Conservation (phyloP, 129 eudicot species). For the Cynara cardunculus region DNA sequence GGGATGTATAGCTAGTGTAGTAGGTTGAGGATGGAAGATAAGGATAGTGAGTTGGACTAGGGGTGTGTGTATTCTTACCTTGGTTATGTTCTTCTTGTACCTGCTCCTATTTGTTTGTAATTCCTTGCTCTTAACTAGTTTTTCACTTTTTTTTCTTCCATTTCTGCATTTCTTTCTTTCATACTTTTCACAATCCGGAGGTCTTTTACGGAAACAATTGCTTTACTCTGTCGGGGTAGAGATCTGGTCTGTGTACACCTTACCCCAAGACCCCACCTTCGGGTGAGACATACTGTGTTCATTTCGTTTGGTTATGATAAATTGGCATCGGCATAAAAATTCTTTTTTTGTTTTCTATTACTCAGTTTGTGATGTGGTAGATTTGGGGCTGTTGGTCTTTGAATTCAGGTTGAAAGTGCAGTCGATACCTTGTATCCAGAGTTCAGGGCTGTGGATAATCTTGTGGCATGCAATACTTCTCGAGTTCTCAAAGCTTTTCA, state of each 20-base stretch:
- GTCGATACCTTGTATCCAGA: constrained; percentile 66
- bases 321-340: neutral
- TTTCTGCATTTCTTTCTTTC: neutral
- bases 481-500: constrained; percentile 92
- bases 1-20: neutral
- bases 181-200: neutral
- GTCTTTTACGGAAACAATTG: neutral
- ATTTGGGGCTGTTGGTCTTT: neutral
- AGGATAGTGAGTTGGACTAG: neutral
- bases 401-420: constrained; percentile 71
- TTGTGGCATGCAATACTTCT: constrained; percentile 74
- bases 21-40: neutral
- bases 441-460: constrained; percentile 73
- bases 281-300: neutral
- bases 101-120: neutral
- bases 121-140: neutral
- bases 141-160: neutral
- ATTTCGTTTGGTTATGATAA: neutral
- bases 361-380: neutral
- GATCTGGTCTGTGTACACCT: neutral
- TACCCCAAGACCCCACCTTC: neutral
- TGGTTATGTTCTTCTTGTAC: too few relatives aligned
- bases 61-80: neutral
- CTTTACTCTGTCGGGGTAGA: too few relatives aligned
- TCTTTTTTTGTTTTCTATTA: neutral